A percentile compares a stretch with the other conserved stretches of the same genome.
These are phyloP conservation scores for Ophiocordyceps camponoti-saundersi DNA, from an alignment of 2,329 filamentous ascomycete species.

Conservation along the genomic window DNA sequence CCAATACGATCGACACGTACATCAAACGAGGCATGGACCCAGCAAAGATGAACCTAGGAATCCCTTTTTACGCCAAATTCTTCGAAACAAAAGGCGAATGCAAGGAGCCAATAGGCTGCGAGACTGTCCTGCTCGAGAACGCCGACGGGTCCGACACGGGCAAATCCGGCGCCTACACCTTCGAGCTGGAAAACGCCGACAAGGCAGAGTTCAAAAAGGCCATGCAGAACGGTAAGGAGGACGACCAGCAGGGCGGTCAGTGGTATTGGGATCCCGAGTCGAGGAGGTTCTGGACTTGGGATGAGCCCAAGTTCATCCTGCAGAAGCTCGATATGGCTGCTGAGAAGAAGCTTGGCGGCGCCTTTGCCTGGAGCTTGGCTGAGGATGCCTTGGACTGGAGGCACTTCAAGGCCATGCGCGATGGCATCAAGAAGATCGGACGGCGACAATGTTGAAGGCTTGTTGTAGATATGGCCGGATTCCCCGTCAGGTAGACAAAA, in stretches of 20 bases:
- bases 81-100: constrained; percentile 35
- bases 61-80: constrained; percentile 55
- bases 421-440: constrained; percentile 1
- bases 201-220: constrained; percentile 22
- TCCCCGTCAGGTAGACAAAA: no score
- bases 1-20: constrained; percentile 40
- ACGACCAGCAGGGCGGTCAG: constrained; percentile 32
- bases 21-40: constrained; percentile 35
- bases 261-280: constrained; percentile 33
- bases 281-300: constrained; percentile 37
- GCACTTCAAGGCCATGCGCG: constrained; percentile 24
- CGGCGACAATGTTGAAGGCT: not conserved
- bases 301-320: constrained; percentile 28
- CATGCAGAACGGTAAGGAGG: constrained; percentile 19
- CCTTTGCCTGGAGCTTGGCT: constrained; percentile 36
- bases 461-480: not conserved
- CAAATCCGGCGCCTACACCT: constrained; percentile 23
- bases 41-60: constrained; percentile 44
- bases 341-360: constrained; percentile 25
- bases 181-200: constrained; percentile 16
- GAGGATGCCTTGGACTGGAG: constrained; percentile 27
- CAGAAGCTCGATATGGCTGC: constrained; percentile 29
- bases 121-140: constrained; percentile 40
- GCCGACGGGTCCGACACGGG: constrained; percentile 41
- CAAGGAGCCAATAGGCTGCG: constrained; percentile 35